phyloP scores from a whole-genome alignment of 345 rosid genomes.

The Brassica incana region DNA sequence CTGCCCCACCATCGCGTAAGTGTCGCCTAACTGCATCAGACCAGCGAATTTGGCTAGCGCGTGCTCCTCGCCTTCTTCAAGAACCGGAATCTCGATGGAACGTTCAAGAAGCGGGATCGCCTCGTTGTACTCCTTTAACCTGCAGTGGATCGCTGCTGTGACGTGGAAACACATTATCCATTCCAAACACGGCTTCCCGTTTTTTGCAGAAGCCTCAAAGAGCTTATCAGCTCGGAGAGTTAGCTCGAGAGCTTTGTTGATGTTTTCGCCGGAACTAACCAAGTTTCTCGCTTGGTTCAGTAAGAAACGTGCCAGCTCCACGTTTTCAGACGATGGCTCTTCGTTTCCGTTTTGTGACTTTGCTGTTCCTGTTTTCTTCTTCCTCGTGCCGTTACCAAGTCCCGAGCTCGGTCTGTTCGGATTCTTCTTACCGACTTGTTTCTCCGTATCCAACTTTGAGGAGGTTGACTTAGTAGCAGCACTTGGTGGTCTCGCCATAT shows the following conservation, averaged over 20 bases:
- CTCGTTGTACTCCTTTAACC: slow-evolving; percentile 66
- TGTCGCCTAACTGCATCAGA: slow-evolving; percentile 93
- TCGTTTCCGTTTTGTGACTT: slow-evolving; percentile 56
- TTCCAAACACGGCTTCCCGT: slow-evolving; percentile 70
- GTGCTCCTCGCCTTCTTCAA: slow-evolving; percentile 74
- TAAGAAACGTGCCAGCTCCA: slow-evolving; percentile 68
- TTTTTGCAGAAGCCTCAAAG: slow-evolving; percentile 55
- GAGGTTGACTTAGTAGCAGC: slow-evolving; percentile 47
- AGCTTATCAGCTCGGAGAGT: slow-evolving; percentile 72
- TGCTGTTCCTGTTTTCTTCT: slow-evolving; percentile 46
- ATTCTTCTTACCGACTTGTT: slow-evolving; percentile 45
- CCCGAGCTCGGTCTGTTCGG: slow-evolving; percentile 47
- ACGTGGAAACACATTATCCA: slow-evolving; percentile 85
- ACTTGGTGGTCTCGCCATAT: slow-evolving; percentile 45
- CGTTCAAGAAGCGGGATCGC: slow-evolving; percentile 77
- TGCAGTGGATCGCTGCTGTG: slow-evolving; percentile 77
- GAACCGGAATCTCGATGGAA: slow-evolving; percentile 68
- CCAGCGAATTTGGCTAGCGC: slow-evolving; percentile 90
- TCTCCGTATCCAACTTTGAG: slow-evolving; percentile 45
- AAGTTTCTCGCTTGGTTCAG: slow-evolving; percentile 74
- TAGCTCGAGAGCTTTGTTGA: slow-evolving; percentile 65
- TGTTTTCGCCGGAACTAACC: slow-evolving; percentile 73
- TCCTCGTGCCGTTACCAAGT: slow-evolving; percentile 38
- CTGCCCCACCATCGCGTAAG: slow-evolving; percentile 83
- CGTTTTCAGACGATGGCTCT: slow-evolving; percentile 44